These are phyloP conservation scores for Gelatoporia subvermispora DNA, from an alignment of 768 basidiomycete species.

Conservation along the genomic window DNA sequence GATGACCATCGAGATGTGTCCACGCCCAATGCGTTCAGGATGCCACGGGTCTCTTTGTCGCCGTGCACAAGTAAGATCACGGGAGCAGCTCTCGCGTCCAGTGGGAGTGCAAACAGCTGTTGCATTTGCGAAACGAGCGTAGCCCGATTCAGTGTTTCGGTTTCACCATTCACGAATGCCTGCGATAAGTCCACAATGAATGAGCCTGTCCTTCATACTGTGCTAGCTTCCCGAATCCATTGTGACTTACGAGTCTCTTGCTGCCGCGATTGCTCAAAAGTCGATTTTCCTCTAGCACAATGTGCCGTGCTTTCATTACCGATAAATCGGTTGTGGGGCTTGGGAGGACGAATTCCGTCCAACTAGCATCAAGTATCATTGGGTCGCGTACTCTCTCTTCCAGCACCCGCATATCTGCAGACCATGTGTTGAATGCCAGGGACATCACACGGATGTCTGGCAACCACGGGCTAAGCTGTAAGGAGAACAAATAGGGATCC, in stretches of 20 bases:
- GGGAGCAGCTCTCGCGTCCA: slow-evolving; percentile 23
- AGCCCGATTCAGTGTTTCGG: neutral
- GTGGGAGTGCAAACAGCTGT: slow-evolving; percentile 11
- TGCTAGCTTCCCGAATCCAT: neutral
- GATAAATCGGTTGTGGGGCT: slow-evolving; percentile 7
- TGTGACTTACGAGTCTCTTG: slow-evolving; percentile 11
- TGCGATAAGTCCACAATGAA: neutral
- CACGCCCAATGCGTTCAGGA: slow-evolving; percentile 38
- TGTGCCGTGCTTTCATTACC: slow-evolving; percentile 6
- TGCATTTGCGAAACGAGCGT: slow-evolving; percentile 8
- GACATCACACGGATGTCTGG: slow-evolving; percentile 29
- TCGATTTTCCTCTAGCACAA: slow-evolving; percentile 11
- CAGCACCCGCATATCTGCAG: slow-evolving; percentile 27
- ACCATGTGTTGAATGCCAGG: slow-evolving; percentile 32
- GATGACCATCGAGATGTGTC: slow-evolving; percentile 36
- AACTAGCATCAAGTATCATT: slow-evolving; percentile 33
- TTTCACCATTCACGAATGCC: slow-evolving; percentile 7
- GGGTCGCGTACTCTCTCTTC: slow-evolving; percentile 28
- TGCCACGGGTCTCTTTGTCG: slow-evolving; percentile 32
- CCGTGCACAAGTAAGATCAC: slow-evolving; percentile 45
- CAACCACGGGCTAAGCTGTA: slow-evolving; percentile 29
- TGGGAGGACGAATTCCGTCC: slow-evolving; percentile 34
- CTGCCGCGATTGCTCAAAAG: slow-evolving; percentile 12
- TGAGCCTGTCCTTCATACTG: neutral
- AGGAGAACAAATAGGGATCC: slow-evolving; percentile 22